phyloP scores from a whole-genome alignment of 164 flowering plant species.

The Macadamia tetraphylla region DNA sequence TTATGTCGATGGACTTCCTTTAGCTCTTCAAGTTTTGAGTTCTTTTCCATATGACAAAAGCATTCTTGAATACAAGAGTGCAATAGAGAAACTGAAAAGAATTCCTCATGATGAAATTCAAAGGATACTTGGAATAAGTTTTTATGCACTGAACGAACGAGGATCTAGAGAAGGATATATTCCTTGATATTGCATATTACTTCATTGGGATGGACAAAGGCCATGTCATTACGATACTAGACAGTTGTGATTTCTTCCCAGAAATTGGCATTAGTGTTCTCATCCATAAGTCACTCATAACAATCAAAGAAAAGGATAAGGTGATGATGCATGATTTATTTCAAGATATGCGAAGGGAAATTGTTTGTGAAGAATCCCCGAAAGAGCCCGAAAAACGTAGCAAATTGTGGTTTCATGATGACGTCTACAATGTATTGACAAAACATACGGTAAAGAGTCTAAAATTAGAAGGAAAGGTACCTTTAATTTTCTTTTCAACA shows the following conservation, averaged over 20 bases:
- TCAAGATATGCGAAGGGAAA: neutral
- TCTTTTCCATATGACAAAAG: slow-evolving; percentile 1
- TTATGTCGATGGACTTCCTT: neutral
- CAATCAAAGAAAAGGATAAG: neutral
- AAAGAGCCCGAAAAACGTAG: slow-evolving; percentile 5
- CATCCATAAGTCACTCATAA: neutral
- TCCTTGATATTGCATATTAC: neutral
- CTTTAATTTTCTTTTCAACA: too few relatives aligned
- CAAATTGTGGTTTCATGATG: slow-evolving; percentile 9
- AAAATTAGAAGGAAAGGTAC: too few relatives aligned
- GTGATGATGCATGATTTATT: slow-evolving; percentile 3
- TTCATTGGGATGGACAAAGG: slow-evolving; percentile 3
- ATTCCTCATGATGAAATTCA: slow-evolving; percentile 5
- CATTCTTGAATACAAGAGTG: neutral
- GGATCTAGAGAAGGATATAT: neutral
- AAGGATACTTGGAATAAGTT: slow-evolving; percentile 4
- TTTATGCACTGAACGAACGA: slow-evolving; percentile 6
- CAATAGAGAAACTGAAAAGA: neutral
- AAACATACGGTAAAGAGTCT: neutral
- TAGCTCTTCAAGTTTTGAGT: slow-evolving; percentile 1
- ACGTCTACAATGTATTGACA: slow-evolving; percentile 1
- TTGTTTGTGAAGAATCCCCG: neutral
- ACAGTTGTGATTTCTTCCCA: slow-evolving; percentile 1
- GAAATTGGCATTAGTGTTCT: neutral
- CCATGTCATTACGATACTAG: neutral